Conservation (phyloP, 345 rosid species). For the Anacardium occidentale region DNA sequence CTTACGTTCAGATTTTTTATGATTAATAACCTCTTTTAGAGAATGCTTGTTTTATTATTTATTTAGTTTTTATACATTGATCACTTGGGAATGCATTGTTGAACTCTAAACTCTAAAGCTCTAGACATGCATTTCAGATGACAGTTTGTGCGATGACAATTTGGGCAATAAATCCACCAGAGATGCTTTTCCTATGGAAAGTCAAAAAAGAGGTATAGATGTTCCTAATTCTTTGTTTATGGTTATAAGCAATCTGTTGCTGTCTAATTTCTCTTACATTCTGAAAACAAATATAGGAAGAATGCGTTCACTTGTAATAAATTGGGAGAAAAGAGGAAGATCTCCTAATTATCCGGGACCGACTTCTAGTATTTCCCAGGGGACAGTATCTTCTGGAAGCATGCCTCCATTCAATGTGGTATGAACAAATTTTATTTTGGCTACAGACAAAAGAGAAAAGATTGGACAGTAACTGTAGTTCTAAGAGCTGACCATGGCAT, state of each 20-base stretch:
- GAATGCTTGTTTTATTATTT: not conserved
- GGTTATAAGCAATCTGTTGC: slow-evolving; percentile 16
- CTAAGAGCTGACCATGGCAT: not conserved
- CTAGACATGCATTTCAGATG: slow-evolving; percentile 49
- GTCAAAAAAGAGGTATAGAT: slow-evolving; percentile 65
- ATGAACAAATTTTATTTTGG: slow-evolving; percentile 15
- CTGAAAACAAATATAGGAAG: slow-evolving; percentile 46
- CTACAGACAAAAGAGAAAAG: not conserved
- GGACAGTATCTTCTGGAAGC: slow-evolving; percentile 40
- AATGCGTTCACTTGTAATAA: slow-evolving; percentile 54
- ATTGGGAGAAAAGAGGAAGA: slow-evolving; percentile 80
- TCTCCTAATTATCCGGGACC: slow-evolving; percentile 55
- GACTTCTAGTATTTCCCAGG: slow-evolving; percentile 37
- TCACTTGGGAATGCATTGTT: not conserved
- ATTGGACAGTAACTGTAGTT: not conserved
- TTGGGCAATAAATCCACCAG: slow-evolving; percentile 50
- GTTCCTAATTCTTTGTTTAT: slow-evolving; percentile 19
- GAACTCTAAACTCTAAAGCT: slow-evolving; percentile 13
- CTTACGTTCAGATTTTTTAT: not conserved
- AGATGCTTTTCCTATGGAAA: slow-evolving; percentile 50
- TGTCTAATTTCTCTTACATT: slow-evolving; percentile 19
- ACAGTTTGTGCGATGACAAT: slow-evolving; percentile 51
- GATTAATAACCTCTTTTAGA: not conserved
- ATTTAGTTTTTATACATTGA: not conserved
- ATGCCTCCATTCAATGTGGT: slow-evolving; percentile 55